Conservation (phyloP, 2,329 filamentous ascomycete species). For the Colletotrichum tamarilloi region DNA sequence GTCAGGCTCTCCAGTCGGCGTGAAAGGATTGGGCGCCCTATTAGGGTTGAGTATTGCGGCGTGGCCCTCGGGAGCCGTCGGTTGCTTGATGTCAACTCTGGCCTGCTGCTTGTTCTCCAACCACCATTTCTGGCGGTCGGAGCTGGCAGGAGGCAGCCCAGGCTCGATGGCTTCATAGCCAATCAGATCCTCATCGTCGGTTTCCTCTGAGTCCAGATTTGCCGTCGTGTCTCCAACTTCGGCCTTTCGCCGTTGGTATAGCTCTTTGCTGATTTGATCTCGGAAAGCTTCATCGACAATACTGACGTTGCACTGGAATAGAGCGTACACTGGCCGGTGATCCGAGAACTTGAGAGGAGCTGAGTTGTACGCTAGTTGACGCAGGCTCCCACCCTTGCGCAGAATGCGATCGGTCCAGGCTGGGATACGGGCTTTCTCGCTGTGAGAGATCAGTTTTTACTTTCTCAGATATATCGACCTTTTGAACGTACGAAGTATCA, state of each 20-base stretch:
- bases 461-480: no score
- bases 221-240: conserved; percentile 74
- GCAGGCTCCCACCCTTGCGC: conserved; percentile 84
- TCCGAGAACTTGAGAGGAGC: conserved; percentile 91
- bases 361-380: conserved; percentile 84
- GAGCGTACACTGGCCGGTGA: conserved; percentile 93
- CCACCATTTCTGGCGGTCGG: conserved; percentile 78
- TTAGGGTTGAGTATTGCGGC: conserved; percentile 77
- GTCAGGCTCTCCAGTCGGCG: conserved; percentile 78
- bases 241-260: conserved; percentile 77
- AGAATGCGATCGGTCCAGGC: conserved; percentile 97
- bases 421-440: conserved; percentile 92
- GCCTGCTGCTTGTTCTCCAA: conserved; percentile 78
- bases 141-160: conserved; percentile 76
- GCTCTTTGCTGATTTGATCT: conserved; percentile 76
- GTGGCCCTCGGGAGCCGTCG: conserved; percentile 60
- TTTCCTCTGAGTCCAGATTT: conserved; percentile 65
- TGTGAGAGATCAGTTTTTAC: conserved; percentile 50
- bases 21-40: conserved; percentile 85
- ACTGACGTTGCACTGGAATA: conserved; percentile 85
- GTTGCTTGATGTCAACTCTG: conserved; percentile 76
- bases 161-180: conserved; percentile 87
- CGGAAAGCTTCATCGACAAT: conserved; percentile 81
- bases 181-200: conserved; percentile 83
- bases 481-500: conserved; percentile 79